Percentiles rank a stretch among this genome's conserved stretches.
Evolutionary conservation across 2,329 filamentous ascomycete species (phyloP).

Genomic region (Thielaviopsis musarum): DNA sequence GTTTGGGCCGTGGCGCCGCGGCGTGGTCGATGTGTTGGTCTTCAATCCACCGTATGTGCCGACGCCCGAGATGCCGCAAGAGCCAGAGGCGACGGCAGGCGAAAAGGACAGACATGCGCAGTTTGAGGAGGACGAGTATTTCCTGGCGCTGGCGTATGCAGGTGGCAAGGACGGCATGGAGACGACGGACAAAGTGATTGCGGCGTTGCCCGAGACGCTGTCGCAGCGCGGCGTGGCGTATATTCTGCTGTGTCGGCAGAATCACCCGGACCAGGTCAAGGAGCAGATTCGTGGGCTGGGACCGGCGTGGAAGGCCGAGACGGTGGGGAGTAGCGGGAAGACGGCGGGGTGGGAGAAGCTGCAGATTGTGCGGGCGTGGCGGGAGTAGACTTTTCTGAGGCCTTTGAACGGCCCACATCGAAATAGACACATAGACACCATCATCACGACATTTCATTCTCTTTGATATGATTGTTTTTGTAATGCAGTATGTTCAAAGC

Average conservation of each 20-base stretch:
- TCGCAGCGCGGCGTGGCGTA: slow-evolving; percentile 63
- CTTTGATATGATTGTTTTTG: slow-evolving; percentile 20
- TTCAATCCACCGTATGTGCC: slow-evolving; percentile 98
- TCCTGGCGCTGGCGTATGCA: slow-evolving; percentile 75
- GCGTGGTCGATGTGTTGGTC: slow-evolving; percentile 61
- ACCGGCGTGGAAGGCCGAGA: slow-evolving; percentile 52
- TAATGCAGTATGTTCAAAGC: slow-evolving; percentile 15
- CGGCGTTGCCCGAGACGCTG: slow-evolving; percentile 48
- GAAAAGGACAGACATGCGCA: slow-evolving; percentile 21
- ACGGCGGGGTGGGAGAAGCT: slow-evolving; percentile 90
- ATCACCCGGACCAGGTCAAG: slow-evolving; percentile 63
- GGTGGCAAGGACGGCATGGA: slow-evolving; percentile 89
- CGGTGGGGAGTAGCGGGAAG: slow-evolving; percentile 67
- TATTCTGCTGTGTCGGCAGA: slow-evolving; percentile 77
- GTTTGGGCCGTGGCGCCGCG: slow-evolving; percentile 32
- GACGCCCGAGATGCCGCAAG: slow-evolving; percentile 52
- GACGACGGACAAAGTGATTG: slow-evolving; percentile 65
- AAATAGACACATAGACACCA: neutral
- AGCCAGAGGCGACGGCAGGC: slow-evolving; percentile 17
- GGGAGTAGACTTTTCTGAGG: slow-evolving; percentile 19
- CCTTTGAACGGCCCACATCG: too few species aligned
- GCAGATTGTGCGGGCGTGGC: slow-evolving; percentile 76
- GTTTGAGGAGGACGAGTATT: slow-evolving; percentile 68
- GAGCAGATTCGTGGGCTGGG: slow-evolving; percentile 37
- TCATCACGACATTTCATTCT: slow-evolving; percentile 14